These are phyloP conservation scores for Pyrenochaeta sp. DNA, from an alignment of 2,329 filamentous ascomycete genomes.

Conservation along the genomic window DNA sequence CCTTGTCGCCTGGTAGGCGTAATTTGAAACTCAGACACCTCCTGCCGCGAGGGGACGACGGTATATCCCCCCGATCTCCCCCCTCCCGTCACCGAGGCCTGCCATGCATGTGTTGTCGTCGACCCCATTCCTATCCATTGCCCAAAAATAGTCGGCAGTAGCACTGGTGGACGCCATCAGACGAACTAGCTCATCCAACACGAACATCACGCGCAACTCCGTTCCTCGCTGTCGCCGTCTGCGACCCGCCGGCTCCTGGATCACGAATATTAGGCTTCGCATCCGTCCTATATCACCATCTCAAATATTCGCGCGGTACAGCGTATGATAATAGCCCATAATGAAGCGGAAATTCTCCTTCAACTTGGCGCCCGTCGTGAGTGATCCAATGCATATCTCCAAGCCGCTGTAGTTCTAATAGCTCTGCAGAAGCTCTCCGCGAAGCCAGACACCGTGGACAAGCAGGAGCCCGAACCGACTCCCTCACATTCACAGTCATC, in stretches of 20 bases:
- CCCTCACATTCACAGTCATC: constrained; percentile 14
- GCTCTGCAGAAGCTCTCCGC: constrained; percentile 43
- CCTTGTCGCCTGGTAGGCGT: constrained; percentile 20
- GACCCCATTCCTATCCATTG: constrained; percentile 1
- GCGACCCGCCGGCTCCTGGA: not conserved
- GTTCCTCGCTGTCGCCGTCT: constrained; percentile 5
- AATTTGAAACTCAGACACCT: constrained; percentile 27
- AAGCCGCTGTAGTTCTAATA: constrained; percentile 4
- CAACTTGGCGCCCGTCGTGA: constrained; percentile 53
- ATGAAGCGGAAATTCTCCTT: constrained; percentile 58
- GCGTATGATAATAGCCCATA: constrained; percentile 10
- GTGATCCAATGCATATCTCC: constrained; percentile 16
- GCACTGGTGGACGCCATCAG: constrained; percentile 14
- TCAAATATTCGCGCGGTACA: not conserved
- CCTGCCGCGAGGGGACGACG: constrained; percentile 14
- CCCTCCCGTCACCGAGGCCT: constrained; percentile 4
- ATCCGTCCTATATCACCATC: not conserved
- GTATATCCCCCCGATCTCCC: constrained; percentile 3
- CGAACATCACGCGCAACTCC: constrained; percentile 3
- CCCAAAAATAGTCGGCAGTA: constrained; percentile 8
- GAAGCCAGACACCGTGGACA: constrained; percentile 41
- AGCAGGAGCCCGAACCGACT: constrained; percentile 38
- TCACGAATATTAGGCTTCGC: not conserved
- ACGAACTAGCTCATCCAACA: constrained; percentile 5
- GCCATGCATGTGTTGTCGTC: constrained; percentile 1